A percentile compares a stretch with the other conserved stretches of the same genome.
Evolutionary conservation across 495 filamentous ascomycete species (phyloP).

Genomic region (Hypoxylon fuscum): DNA sequence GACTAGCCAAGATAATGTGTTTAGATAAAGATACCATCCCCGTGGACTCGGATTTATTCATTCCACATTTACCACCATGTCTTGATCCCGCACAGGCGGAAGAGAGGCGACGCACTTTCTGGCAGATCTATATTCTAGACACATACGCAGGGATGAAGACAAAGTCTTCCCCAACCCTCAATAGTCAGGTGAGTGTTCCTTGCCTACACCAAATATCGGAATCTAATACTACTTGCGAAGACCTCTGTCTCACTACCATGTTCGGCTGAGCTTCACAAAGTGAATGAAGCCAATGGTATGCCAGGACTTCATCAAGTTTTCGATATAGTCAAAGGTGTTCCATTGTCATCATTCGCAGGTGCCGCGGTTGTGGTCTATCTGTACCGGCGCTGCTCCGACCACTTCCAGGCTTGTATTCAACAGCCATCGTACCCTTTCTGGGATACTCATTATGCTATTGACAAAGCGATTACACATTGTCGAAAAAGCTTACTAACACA

Average conservation of each 20-base stretch:
- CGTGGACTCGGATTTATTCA: neutral
- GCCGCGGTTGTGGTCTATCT: neutral
- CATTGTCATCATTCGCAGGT: slow-evolving; percentile 1
- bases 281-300: slow-evolving; percentile 1
- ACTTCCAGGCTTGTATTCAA: neutral
- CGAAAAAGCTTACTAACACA: neutral
- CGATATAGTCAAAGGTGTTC: neutral
- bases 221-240: neutral
- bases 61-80: neutral
- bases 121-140: slow-evolving; percentile 26
- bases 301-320: neutral
- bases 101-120: slow-evolving; percentile 23
- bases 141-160: slow-evolving; percentile 13
- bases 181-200: neutral
- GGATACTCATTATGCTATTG: slow-evolving; percentile 4
- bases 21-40: slow-evolving; percentile 1
- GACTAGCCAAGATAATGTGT: slow-evolving; percentile 23
- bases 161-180: neutral
- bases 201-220: neutral
- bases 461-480: neutral
- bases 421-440: slow-evolving; percentile 4
- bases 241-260: neutral
- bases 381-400: slow-evolving; percentile 3
- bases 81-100: slow-evolving; percentile 5
- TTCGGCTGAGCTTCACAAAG: neutral